Percentiles rank a stretch among this genome's conserved stretches.
These are phyloP conservation scores for Polytrichum formosum DNA, from an alignment of 225 moss, liverwort and hornwort genomes.

Conservation along the genomic window DNA sequence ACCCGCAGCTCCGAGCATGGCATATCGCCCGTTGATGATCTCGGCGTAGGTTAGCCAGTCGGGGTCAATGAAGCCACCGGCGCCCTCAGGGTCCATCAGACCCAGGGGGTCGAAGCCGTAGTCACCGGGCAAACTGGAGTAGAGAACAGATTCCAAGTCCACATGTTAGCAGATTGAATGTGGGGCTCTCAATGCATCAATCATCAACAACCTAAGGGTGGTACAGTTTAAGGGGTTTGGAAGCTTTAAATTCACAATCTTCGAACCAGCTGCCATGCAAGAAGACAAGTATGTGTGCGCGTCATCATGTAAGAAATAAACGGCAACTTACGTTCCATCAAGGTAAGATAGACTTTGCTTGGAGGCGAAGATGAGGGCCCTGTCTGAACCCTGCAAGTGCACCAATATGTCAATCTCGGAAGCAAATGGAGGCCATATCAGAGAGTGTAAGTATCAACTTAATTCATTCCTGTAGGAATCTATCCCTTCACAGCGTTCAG, in stretches of 20 bases:
- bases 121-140: conserved; percentile 69
- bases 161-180: no score
- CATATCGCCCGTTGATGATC: conserved; percentile 86
- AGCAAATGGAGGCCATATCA: neutral
- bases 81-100: conserved; percentile 80
- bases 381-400: conserved; percentile 35
- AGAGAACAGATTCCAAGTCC: neutral
- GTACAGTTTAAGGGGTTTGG: neutral
- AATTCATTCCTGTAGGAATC: no score
- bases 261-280: no score
- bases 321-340: conserved; percentile 54
- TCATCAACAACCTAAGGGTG: neutral
- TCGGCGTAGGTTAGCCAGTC: conserved; percentile 87
- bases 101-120: conserved; percentile 95
- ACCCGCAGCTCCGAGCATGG: conserved; percentile 86
- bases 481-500: no score
- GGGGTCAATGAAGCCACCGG: conserved; percentile 87
- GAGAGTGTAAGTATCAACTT: no score
- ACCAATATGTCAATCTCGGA: neutral
- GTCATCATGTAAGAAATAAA: neutral
- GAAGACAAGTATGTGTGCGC: no score
- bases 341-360: conserved; percentile 87
- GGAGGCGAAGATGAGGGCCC: conserved; percentile 78
- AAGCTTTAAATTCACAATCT: neutral
- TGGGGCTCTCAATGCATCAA: no score